phyloP scores from a whole-genome alignment of 768 basidiomycete genomes.

The Rhizopogon sp. region DNA sequence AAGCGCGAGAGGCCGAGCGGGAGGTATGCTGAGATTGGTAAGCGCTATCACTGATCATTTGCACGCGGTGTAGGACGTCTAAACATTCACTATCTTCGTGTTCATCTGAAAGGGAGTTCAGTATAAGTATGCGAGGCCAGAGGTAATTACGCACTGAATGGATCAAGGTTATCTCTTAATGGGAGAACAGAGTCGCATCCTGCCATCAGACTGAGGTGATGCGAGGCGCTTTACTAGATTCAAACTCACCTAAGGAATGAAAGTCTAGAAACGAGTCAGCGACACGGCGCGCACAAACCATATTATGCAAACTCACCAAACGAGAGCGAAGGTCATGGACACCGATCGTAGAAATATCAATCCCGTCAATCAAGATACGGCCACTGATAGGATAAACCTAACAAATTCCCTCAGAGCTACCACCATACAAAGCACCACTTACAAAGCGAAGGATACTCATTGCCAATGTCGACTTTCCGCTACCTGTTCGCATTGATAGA shows the following conservation, averaged over 20 bases:
- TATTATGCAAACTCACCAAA: slow-evolving; percentile 40
- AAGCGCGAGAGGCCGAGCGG: too few relatives aligned
- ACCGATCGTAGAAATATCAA: slow-evolving; percentile 84
- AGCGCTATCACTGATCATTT: slow-evolving; percentile 56
- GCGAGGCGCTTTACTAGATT: background rate
- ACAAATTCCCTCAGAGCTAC: background rate
- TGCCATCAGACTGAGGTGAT: slow-evolving; percentile 11
- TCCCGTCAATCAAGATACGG: slow-evolving; percentile 77
- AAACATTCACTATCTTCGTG: slow-evolving; percentile 75
- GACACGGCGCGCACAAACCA: slow-evolving; percentile 2
- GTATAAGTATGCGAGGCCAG: background rate
- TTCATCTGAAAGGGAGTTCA: slow-evolving; percentile 41
- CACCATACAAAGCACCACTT: slow-evolving; percentile 20
- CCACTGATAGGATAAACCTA: slow-evolving; percentile 74
- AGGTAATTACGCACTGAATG: slow-evolving; percentile 41
- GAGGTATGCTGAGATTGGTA: slow-evolving; percentile 47
- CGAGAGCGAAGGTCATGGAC: slow-evolving; percentile 78
- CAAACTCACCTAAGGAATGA: slow-evolving; percentile 52
- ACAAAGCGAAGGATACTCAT: slow-evolving; percentile 85
- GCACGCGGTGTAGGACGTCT: slow-evolving; percentile 78
- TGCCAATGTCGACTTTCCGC: slow-evolving; percentile 79
- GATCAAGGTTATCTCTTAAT: slow-evolving; percentile 69
- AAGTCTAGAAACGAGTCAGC: too few relatives aligned
- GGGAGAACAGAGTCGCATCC: slow-evolving; percentile 75
- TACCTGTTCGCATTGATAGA: slow-evolving; percentile 64